Base-by-base conservation (phyloP, 2,329 filamentous ascomycete species). In the Aspergillus neoniger region DNA sequence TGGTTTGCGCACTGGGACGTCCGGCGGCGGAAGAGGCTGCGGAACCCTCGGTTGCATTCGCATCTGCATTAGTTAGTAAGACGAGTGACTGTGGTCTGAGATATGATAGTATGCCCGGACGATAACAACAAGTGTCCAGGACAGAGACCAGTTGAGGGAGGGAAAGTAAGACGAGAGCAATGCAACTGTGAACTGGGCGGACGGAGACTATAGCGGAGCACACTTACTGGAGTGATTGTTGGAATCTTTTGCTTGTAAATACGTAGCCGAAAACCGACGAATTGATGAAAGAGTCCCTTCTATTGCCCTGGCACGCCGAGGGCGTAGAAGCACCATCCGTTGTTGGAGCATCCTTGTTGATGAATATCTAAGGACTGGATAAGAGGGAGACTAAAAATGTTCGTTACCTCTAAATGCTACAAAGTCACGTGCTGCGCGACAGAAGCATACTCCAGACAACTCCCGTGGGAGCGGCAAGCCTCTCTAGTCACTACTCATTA, bases 221-320 rank as follows among this genome's bases (percentile, higher is more conserved):
- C 72, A 68, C 72, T 53, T 69, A 75, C 74, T 57, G 25, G 64
- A 56, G 58, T 63, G 62, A 38, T 41, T 60, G 51, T 63, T 47
- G 36, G 61, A 61, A 56, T 69, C 65, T 19, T 49, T 55, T 47
- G 66, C 65, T 30, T 60, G 59, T 32, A 55, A 56, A 47, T 52
- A 61, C 32, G 66, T 62, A 48, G 58, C 54, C 44, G 74, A 75
- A 50, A 76, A 71, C n/a, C 67, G 64, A 12, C 73, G 72, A 48
- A 65, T 28, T 4, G 68, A 57, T 17, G 55, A 38, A 12, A 58
- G 47, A 15, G 64, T 43, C 43, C 63, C 59, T 14, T 63, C 67
- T 19, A 56, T 43, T 51, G 66, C 6, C 39, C 64, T 66, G 5
- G 66, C 59, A 54, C 25, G 48, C 36, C 57, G 25, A 21, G 44